Evolutionary conservation across 1,139 yeast species (phyloP).

Genomic region (Pichia sp.): DNA sequence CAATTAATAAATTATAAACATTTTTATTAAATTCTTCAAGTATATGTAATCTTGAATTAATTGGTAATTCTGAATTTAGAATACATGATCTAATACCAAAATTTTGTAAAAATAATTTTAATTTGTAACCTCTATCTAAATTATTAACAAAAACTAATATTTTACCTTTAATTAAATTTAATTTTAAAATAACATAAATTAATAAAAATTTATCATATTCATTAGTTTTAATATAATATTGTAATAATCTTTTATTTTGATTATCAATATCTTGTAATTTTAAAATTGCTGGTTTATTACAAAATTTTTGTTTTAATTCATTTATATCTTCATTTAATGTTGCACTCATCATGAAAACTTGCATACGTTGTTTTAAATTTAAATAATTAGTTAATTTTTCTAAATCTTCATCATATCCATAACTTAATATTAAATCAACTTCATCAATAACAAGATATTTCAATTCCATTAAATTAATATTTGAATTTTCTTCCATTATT

Average conservation of each 20-base stretch:
- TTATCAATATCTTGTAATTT: conserved; percentile 62
- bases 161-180: conserved; percentile 85
- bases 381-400: conserved; percentile 49
- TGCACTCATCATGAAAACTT: conserved; percentile 94
- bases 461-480: conserved; percentile 47
- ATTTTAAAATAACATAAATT: conserved; percentile 85
- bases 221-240: conserved; percentile 77
- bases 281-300: conserved; percentile 80
- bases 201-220: conserved; percentile 91
- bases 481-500: conserved; percentile 46
- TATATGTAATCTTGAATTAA: conserved; percentile 87
- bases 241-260: conserved; percentile 57
- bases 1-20: conserved; percentile 80
- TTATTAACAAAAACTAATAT: conserved; percentile 86
- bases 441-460: conserved; percentile 85
- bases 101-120: conserved; percentile 86
- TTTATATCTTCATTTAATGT: conserved; percentile 85
- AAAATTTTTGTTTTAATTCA: conserved; percentile 65
- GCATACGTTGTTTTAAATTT: conserved; percentile 70
- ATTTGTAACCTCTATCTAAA: conserved; percentile 90
- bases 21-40: conserved; percentile 93
- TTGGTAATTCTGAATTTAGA: conserved; percentile 86
- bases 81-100: conserved; percentile 89
- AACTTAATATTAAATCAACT: conserved; percentile 84
- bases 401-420: conserved; percentile 87